These are phyloP conservation scores for Aristolochia fimbriata DNA, from an alignment of 164 flowering plant genomes.

Conservation along the genomic window DNA sequence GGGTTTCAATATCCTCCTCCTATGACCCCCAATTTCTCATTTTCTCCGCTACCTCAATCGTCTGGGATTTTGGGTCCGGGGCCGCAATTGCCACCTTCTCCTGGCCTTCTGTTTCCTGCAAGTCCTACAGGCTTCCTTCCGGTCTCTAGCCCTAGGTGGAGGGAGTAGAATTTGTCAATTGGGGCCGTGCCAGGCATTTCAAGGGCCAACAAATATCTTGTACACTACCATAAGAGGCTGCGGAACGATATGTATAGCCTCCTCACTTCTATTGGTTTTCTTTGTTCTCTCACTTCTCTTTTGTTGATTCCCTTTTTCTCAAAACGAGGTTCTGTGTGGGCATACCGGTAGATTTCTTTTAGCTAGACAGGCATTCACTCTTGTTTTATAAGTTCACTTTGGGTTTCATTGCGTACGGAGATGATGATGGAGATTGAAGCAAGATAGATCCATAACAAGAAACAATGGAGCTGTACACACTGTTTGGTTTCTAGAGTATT, in stretches of 20 bases:
- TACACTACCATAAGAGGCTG: too few species aligned
- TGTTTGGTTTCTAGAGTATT: too few species aligned
- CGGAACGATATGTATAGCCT: too few species aligned
- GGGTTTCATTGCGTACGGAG: constrained; percentile 3
- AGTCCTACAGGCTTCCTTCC: constrained; percentile 78
- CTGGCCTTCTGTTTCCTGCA: constrained; percentile 57
- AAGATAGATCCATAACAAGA: constrained; percentile 13
- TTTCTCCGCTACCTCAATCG: constrained; percentile 30
- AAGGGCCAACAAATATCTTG: too few species aligned
- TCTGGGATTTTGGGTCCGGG: constrained; percentile 88
- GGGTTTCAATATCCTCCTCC: constrained; percentile 65
- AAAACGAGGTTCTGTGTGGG: too few species aligned
- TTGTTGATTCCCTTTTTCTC: too few species aligned
- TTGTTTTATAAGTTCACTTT: constrained; percentile 5
- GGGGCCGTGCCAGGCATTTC: too few species aligned
- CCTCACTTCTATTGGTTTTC: too few species aligned
- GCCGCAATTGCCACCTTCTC: constrained; percentile 76
- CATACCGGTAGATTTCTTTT: too few species aligned
- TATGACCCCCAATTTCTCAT: constrained; percentile 56
- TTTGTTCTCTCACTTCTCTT: too few species aligned
- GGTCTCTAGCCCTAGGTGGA: constrained; percentile 78
- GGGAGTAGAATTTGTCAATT: constrained; percentile 25
- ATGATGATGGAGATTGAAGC: constrained; percentile 13
- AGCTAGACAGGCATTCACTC: too few species aligned
- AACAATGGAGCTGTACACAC: constrained; percentile 18